phyloP scores from a whole-genome alignment of 192 early-diverging fungal species.

The Linderina pennispora region DNA sequence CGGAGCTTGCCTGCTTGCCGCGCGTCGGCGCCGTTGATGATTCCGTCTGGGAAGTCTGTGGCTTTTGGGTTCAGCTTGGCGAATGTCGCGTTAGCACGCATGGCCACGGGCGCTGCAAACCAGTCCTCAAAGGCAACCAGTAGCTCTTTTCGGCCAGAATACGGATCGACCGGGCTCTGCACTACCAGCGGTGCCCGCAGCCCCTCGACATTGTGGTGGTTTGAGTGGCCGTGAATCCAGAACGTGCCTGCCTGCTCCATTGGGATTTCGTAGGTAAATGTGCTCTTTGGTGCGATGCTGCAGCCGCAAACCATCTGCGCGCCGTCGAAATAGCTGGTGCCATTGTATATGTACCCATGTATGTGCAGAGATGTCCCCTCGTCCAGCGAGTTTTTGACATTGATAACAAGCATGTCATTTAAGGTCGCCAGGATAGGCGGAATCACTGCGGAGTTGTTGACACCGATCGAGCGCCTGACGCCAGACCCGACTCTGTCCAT shows the following conservation, averaged over 20 bases:
- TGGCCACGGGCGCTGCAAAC: constrained; percentile 50
- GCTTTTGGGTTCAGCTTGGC: too few relatives aligned
- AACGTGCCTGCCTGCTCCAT: constrained; percentile 62
- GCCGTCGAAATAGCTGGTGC: constrained; percentile 55
- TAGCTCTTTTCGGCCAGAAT: constrained; percentile 54
- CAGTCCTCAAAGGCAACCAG: constrained; percentile 54
- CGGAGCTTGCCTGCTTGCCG: constrained; percentile 28
- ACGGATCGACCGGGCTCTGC: constrained; percentile 34
- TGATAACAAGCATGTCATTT: constrained; percentile 3
- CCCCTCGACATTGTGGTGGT: constrained; percentile 67
- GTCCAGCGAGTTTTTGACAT: constrained; percentile 39
- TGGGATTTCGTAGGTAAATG: constrained; percentile 56
- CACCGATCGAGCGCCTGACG: constrained; percentile 49
- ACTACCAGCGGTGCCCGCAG: constrained; percentile 58
- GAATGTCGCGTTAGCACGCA: constrained; percentile 43
- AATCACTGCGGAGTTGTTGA: constrained; percentile 50
- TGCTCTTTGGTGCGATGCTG: constrained; percentile 50
- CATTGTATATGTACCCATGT: constrained; percentile 66
- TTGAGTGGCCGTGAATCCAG: constrained; percentile 64
- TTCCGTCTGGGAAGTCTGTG: constrained; percentile 41
- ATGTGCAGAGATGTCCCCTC: constrained; percentile 52
- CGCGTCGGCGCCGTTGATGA: constrained; percentile 10
- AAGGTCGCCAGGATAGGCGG: constrained; percentile 4
- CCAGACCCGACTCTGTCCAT: constrained; percentile 50
- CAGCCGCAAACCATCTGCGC: constrained; percentile 55